phyloP scores from a whole-genome alignment of 2,329 filamentous ascomycete genomes.

The Penicillium digitatum region DNA sequence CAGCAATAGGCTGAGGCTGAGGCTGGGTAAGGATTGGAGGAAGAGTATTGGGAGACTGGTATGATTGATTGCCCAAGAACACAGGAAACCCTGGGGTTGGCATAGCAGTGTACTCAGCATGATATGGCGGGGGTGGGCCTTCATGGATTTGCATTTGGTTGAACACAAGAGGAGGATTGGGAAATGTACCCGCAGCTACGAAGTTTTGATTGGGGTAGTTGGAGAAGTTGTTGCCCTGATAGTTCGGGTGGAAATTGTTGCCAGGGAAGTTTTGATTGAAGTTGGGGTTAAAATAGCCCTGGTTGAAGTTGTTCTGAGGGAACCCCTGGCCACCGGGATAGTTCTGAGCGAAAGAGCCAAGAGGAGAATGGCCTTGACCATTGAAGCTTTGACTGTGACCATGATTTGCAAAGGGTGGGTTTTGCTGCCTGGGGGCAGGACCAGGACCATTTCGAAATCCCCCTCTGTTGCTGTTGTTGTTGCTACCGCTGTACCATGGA shows the following conservation, averaged over 20 bases:
- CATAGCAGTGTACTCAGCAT: not conserved
- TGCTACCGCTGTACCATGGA: not conserved
- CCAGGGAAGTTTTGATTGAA: not conserved
- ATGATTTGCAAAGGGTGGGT: not conserved
- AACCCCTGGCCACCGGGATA: not conserved
- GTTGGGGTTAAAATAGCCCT: slow-evolving; percentile 3
- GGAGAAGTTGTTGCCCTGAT: not conserved
- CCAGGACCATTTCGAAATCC: not conserved
- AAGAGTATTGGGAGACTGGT: not conserved
- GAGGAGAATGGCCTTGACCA: not conserved
- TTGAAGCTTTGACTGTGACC: not conserved
- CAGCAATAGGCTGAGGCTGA: not conserved
- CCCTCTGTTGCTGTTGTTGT: slow-evolving; percentile 1
- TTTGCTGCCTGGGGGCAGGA: not conserved
- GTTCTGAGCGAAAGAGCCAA: not conserved
- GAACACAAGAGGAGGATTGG: not conserved
- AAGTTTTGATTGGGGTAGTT: not conserved
- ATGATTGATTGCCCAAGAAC: not conserved
- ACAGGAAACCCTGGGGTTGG: not conserved
- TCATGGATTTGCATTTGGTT: slow-evolving; percentile 4
- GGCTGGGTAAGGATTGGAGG: slow-evolving; percentile 4
- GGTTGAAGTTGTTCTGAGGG: not conserved
- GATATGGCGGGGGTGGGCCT: not conserved
- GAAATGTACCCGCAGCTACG: not conserved
- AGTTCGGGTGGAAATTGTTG: not conserved